Base-by-base conservation (phyloP, 257 asterid species). In the Solanum paucissectum region DNA sequence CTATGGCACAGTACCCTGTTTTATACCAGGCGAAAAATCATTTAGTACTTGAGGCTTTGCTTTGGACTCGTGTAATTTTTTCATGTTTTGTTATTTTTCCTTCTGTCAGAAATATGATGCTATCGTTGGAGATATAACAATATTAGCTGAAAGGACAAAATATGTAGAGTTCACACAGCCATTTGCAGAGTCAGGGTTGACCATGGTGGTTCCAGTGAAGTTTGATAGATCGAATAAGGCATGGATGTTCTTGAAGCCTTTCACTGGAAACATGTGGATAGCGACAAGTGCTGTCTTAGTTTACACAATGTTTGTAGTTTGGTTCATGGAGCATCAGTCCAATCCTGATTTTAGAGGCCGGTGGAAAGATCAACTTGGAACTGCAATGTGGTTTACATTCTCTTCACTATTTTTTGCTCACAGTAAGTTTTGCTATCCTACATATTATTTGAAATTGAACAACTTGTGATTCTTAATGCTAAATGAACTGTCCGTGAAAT, bases 331-430 rank as follows among this genome's bases (percentile, higher is more conserved):
- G 87, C 89, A 89, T 89, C 90, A 86, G 40, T 72, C 91, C 14
- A 90, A 91, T 66, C 62, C 76, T 55, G 82, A 86, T 23, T 91
- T 91, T 58, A 66, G 71, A 82, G 88, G 92, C 27, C 46, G 79
- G 23, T 73, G 87, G 91, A 90, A 77, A 88, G 90, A 90, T 77
- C 92, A 91, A 86, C 87, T 91, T 27, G 89, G 79, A 77, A 87
- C 90, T 73, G 91, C 92, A 33, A 33, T 90, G 55, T 91, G 93
- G 93, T 91, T 90, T 91, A 91, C 92, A 77, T 91, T 91, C 90
- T 91, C 90, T 62, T 55, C 91, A 84, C 89, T 91, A 23, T 91
- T 90, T 89, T 90, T 86, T 10, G 75, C 92, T 75, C 93, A 90
- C 60, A 29, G 93, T 91, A 89, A 91, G 93, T 74, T 76, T 60